Evolutionary conservation across 371 early-diverging fungal genomes (phyloP).

Genomic region (Rhizomucor pusillus): DNA sequence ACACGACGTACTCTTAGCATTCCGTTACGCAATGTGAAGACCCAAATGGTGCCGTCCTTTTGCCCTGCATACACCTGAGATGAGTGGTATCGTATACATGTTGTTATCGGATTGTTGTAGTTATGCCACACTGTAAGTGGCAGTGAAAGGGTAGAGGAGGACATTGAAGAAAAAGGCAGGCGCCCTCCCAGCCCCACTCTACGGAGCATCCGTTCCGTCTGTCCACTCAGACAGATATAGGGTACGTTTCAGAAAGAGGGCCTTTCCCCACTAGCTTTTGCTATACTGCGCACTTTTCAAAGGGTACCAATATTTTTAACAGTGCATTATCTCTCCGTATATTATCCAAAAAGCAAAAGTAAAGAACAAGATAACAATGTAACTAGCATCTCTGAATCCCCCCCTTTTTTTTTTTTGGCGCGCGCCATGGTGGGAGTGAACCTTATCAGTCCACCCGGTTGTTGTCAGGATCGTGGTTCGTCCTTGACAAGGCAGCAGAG

Average conservation of each 20-base stretch:
- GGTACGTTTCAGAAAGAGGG: too few species aligned
- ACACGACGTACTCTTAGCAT: neutral
- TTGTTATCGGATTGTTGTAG: constrained; percentile 37
- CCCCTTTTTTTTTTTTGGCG: too few species aligned
- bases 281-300: too few species aligned
- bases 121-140: constrained; percentile 47
- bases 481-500: constrained; percentile 18
- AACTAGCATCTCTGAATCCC: too few species aligned
- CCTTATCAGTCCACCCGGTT: neutral
- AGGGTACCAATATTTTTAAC: too few species aligned
- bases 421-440: neutral
- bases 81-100: constrained; percentile 27
- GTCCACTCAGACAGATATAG: too few species aligned
- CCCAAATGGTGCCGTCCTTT: constrained; percentile 63
- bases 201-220: too few species aligned
- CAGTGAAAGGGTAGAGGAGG: constrained; percentile 31
- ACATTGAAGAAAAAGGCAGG: constrained; percentile 1
- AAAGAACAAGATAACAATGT: too few species aligned
- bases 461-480: constrained; percentile 7
- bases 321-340: too few species aligned
- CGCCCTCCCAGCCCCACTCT: too few species aligned
- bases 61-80: constrained; percentile 55
- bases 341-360: too few species aligned
- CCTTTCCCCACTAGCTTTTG: too few species aligned
- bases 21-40: constrained; percentile 27